Percentiles rank a stretch among this genome's conserved stretches.
Conservation (phyloP, 2,329 filamentous ascomycete genomes). For the Alternaria conjuncta region DNA sequence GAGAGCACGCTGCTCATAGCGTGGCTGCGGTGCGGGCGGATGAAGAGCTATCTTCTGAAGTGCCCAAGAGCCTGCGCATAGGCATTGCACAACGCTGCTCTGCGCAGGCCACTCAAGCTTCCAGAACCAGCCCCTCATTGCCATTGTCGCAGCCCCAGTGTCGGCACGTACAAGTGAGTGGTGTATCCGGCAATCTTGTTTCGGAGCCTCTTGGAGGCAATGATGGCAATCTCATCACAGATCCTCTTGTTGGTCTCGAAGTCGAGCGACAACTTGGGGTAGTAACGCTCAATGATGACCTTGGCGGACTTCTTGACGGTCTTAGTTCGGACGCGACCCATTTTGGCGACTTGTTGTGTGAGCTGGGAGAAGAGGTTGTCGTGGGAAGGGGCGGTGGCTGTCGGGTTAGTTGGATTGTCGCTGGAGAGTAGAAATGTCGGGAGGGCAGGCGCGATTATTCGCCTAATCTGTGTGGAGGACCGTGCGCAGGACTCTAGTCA, state of each 20-base stretch:
- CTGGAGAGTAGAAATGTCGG: conserved; percentile 16
- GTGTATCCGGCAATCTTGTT: conserved; percentile 97
- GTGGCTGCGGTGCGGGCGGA: neutral
- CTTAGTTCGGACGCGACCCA: conserved; percentile 66
- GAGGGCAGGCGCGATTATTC: conserved; percentile 17
- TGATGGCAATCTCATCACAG: conserved; percentile 99
- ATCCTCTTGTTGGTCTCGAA: conserved; percentile 99
- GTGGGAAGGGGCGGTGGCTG: conserved; percentile 34
- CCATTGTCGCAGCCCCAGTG: conserved; percentile 66
- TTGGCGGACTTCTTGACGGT: conserved; percentile 90
- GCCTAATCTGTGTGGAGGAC: conserved; percentile 28
- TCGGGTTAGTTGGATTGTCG: conserved; percentile 40
- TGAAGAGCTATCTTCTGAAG: neutral
- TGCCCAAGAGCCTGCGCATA: neutral
- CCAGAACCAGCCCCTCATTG: conserved; percentile 79
- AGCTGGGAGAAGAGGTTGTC: conserved; percentile 27
- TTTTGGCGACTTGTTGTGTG: conserved; percentile 48
- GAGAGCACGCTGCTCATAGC: neutral
- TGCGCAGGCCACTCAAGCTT: conserved; percentile 83
- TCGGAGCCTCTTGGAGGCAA: conserved; percentile 97
- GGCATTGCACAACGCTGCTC: neutral
- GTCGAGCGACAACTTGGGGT: conserved; percentile 97
- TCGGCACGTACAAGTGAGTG: conserved; percentile 58
- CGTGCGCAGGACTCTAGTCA: conserved; percentile 1
- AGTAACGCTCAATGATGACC: conserved; percentile 90